A percentile compares a stretch with the other conserved stretches of the same genome.
phyloP scores from a whole-genome alignment of 768 basidiomycete genomes.

The Hemileccinum rubropunctum region DNA sequence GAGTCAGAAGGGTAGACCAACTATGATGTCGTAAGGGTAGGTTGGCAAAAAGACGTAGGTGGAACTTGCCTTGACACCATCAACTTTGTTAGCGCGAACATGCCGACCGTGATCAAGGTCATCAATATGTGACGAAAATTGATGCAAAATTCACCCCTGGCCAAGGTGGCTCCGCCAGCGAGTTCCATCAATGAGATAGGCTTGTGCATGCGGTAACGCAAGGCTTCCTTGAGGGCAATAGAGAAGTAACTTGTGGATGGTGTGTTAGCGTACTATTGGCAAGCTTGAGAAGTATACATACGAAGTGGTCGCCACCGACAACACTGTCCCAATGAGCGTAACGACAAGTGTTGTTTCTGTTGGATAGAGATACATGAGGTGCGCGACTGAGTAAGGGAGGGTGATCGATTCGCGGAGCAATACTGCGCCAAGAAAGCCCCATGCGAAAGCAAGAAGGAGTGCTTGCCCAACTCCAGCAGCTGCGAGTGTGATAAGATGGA shows the following conservation, averaged over 20 bases:
- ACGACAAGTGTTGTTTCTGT: background rate
- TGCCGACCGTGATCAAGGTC: too few species aligned
- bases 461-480: background rate
- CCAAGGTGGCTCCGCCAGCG: background rate
- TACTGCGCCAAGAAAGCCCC: background rate
- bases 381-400: background rate
- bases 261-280: background rate
- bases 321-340: background rate
- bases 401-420: background rate
- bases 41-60: too few species aligned
- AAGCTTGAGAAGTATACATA: background rate
- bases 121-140: too few species aligned
- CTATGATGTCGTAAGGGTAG: too few species aligned
- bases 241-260: background rate
- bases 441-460: background rate
- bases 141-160: too few species aligned
- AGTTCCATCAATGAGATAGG: slow-evolving; percentile 7
- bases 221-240: slow-evolving; percentile 6
- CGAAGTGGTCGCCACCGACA: background rate
- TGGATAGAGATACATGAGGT: background rate
- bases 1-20: slow-evolving; percentile 13
- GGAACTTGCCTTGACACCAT: too few species aligned
- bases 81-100: too few species aligned
- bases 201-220: slow-evolving; percentile 6
- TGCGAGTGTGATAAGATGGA: too few species aligned